Evolutionary conservation across 352 stramenopile genomes (phyloP), one percentile per base, ranked within the genome.

Genomic region (Phytophthora hibernalis): DNA sequence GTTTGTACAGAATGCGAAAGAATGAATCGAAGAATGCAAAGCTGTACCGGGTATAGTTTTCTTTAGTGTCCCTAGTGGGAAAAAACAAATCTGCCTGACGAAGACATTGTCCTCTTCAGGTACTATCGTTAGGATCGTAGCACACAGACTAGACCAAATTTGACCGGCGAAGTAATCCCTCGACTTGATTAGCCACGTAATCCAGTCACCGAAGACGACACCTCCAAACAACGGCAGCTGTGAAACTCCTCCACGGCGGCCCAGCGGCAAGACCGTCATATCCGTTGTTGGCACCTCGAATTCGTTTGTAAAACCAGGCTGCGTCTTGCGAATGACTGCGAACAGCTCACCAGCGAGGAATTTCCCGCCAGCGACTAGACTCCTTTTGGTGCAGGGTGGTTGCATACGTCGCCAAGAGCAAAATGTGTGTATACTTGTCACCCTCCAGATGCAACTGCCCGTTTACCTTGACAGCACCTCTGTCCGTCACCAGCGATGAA

Each of bases 351-450:
- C 62, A 24, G 77, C 80, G 16, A 70, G 67, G 40, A 77, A 75
- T 6, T n/a, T n/a, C n/a, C n/a, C n/a, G n/a, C n/a, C n/a, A n/a
- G n/a, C n/a, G n/a, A n/a, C n/a, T n/a, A n/a, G n/a, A 57, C 76
- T 53, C 81, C 64, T 51, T 91, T 92, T 0, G 74, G 72, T 5
- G 70, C 71, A 1, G 59, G 22, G 35, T 90, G 77, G 59, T 81
- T 78, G 68, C 73, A 88, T 31, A 76, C 66, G 40, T 93, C 80
- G 20, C 80, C 80, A 6, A 90, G 10, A 8, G 72, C 80, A 40
- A 90, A 89, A 91, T 68, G 50, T 90, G 59, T 0, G 47, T n/a
- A 48, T 82, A 87, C 51, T 76, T 69, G 0, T 60, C 40, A 40
- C 74, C 60, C 22, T 87, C 73, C 21, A 91, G 33, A 61, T 93